Evolutionary conservation across 2,329 filamentous ascomycete genomes (phyloP).

Genomic region (Botrytis sinoallii): DNA sequence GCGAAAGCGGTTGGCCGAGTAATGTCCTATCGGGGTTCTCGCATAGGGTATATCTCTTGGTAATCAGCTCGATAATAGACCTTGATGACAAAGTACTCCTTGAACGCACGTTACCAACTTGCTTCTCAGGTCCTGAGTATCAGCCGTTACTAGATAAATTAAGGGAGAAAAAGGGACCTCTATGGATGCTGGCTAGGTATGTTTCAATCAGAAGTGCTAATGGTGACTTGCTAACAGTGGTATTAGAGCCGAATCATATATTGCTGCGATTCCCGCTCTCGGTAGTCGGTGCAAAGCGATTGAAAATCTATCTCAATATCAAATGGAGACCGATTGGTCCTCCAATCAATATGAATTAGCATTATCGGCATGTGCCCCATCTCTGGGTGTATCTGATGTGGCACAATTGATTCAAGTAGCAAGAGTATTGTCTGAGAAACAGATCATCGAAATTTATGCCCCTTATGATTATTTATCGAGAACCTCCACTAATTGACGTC

Average conservation of each 20-base stretch:
- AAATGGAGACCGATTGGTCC: neutral
- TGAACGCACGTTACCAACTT: neutral
- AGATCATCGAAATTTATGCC: neutral
- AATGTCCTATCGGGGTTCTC: neutral
- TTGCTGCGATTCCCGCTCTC: neutral
- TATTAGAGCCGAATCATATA: neutral
- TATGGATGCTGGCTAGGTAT: neutral
- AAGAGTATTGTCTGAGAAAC: neutral
- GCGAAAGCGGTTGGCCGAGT: neutral
- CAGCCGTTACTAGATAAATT: neutral
- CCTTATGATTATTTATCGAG: neutral
- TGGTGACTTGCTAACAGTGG: neutral
- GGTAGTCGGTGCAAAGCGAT: neutral
- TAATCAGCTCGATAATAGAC: neutral
- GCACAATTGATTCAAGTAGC: neutral
- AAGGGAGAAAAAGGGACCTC: neutral
- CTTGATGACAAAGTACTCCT: neutral
- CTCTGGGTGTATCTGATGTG: neutral
- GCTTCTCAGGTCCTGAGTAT: neutral
- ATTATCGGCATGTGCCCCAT: neutral
- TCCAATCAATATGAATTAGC: neutral
- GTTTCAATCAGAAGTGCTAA: neutral
- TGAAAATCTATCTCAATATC: neutral
- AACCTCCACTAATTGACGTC: neutral
- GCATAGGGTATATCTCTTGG: neutral